Evolutionary conservation across 352 stramenopile species (phyloP), one percentile per base, ranked within the genome.

Genomic region (Pythium phragmitis): DNA sequence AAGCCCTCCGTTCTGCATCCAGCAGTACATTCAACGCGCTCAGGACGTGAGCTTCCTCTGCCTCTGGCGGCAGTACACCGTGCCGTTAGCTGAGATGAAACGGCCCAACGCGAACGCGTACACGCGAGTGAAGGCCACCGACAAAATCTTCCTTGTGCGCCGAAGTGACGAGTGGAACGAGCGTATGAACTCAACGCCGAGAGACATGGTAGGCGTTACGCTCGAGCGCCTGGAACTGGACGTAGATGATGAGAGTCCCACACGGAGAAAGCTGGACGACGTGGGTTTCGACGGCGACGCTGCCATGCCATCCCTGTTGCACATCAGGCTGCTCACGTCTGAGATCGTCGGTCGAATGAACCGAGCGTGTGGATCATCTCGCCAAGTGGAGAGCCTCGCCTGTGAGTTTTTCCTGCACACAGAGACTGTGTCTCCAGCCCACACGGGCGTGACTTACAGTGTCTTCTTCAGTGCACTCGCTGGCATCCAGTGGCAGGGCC

Each of bases 321-420:
- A 82, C 46, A 87, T 88, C 69, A 89, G 84, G 47, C 59, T 82
- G 23, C 57, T 74, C 19, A 80, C 77, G 28, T 80, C 69, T 9
- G 80, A 88, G 54, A 81, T 89, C 7, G 67, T 82, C 16, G 81
- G 75, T 48, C 75, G 69, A 8, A 69, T 87, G 4, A 89, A 89
- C 42, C 65, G 75, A 42, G 61, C 62, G 0, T 66, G 60, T 17
- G 59, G 42, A 0, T 54, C 67, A 11, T 62, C 74, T 4, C 68
- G 69, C 0, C 74, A 82, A 55, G 66, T 88, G 6, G 57, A 70
- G 3, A 41, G 62, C 9, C 33, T 74, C 3, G 67, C 67, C 11
- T 88, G 76, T 37, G 79, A 89, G 67, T 89, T 85, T 39, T 88
- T 88, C 34, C 41, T 89, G 14, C 61, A 64, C n/a, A 12, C 19